These are phyloP conservation scores for Agrostemma githago DNA, from an alignment of 148 eudicot species.

Conservation along the genomic window DNA sequence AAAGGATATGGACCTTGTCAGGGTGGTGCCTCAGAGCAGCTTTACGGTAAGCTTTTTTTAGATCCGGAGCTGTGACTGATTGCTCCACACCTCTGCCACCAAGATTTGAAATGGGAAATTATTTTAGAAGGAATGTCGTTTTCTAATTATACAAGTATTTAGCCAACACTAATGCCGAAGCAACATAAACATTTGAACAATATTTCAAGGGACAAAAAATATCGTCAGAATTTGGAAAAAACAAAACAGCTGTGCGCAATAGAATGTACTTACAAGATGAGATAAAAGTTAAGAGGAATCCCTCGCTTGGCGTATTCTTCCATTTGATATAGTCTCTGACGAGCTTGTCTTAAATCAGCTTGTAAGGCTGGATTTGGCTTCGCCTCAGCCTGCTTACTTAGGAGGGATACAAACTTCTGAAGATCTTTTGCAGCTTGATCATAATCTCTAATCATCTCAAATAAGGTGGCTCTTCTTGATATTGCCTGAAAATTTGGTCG, in stretches of 20 bases:
- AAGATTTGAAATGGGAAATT: constrained; percentile 4
- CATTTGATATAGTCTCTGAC: constrained; percentile 44
- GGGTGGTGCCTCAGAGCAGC: constrained; percentile 98
- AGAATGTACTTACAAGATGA: constrained; percentile 66
- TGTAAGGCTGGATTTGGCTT: constrained; percentile 33
- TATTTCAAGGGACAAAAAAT: too few species aligned
- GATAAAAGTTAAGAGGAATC: constrained; percentile 67
- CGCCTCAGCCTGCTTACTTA: constrained; percentile 53
- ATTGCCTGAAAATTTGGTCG: constrained; percentile 48
- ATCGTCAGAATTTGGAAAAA: too few species aligned
- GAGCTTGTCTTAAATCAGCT: constrained; percentile 67
- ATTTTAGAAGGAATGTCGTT: constrained; percentile 8
- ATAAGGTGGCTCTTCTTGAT: constrained; percentile 79
- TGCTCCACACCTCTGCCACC: constrained; percentile 78
- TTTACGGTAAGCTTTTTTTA: constrained; percentile 88
- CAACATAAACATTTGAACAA: constrained; percentile 3
- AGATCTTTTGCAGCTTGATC: constrained; percentile 80
- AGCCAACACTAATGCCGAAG: not conserved
- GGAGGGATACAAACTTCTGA: constrained; percentile 48
- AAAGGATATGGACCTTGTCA: constrained; percentile 60
- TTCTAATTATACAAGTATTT: not conserved
- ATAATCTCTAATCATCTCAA: constrained; percentile 92
- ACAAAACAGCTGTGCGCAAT: too few species aligned
- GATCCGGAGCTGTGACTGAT: constrained; percentile 62
- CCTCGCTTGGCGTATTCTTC: constrained; percentile 69